Evolutionary conservation across 1,284 basidiomycete species (phyloP), one percentile per base, ranked within the genome.

Genomic region (Abortiporus biennis): DNA sequence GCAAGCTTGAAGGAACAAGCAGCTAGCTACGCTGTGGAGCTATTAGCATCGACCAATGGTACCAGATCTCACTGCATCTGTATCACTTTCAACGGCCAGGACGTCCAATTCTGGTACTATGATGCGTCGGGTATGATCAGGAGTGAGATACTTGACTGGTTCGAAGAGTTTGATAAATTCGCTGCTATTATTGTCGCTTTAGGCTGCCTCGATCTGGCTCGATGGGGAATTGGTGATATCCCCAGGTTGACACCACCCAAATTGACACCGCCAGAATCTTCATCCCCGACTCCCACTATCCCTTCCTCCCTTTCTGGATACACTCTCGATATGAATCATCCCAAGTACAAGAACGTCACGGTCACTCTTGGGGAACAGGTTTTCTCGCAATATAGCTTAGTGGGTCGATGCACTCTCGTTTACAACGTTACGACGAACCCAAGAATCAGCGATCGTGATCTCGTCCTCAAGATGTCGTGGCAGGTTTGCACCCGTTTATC

Each of bases 111-210:
- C 12, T 45, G 36, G 35, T 43, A 35, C 37, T 39, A 38, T 19
- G 45, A 46, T 32, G 41, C 41, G 2, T 22, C 34, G 5, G 45
- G 42, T 3, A 25, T 43, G 3, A 27, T 43, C 22, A 5, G 11
- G 4, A 3, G 12, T 12, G 21, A 36, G 6, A 17, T 6, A 9
- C 3, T 43, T 3, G 27, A 23, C 4, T 15, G 42, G 16, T 29
- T 43, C 16, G 24, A 29, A 4, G 30, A 46, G n/a, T 39, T 46
- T 15, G 41, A 34, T 15, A 46, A 40, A 21, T 23, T 43, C 12
- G 36, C 37, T 3, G 40, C 45, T 13, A 40, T 43, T 21, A 2
- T 46, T 21, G 22, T 46, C 19, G 42, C 21, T 4, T 13, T 46
- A 3, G 42, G 36, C 8, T 15, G 6, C 8, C 27, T 29, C 9